Evolutionary conservation across 768 basidiomycete species (phyloP).

Genomic region (Leccinum truebloodii): DNA sequence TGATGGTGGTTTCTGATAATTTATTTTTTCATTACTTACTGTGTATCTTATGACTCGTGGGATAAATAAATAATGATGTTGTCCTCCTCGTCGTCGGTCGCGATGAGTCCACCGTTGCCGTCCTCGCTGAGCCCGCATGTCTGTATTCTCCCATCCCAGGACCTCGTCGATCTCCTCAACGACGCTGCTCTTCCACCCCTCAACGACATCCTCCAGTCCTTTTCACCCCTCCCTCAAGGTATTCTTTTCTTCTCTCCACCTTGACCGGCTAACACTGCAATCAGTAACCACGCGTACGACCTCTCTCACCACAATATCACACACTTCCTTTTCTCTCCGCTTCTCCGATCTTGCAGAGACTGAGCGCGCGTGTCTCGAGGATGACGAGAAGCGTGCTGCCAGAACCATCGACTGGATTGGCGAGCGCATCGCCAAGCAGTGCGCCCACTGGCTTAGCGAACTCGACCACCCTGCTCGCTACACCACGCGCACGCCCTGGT

Average conservation of each 20-base stretch:
- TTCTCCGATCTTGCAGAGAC: slow-evolving; percentile 77
- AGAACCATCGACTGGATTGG: slow-evolving; percentile 88
- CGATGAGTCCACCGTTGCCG: slow-evolving; percentile 59
- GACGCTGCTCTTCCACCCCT: slow-evolving; percentile 65
- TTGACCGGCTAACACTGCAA: slow-evolving; percentile 6
- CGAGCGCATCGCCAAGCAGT: slow-evolving; percentile 62
- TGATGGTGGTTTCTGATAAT: slow-evolving; percentile 38
- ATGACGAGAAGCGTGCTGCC: slow-evolving; percentile 75
- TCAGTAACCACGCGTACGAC: slow-evolving; percentile 84
- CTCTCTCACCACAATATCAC: slow-evolving; percentile 65
- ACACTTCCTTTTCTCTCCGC: slow-evolving; percentile 70
- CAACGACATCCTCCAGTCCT: slow-evolving; percentile 77
- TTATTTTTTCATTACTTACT: slow-evolving; percentile 1
- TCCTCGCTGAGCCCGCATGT: slow-evolving; percentile 81
- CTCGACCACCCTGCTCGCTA: slow-evolving; percentile 50
- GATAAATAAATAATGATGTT: slow-evolving; percentile 1
- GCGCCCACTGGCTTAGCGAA: slow-evolving; percentile 71
- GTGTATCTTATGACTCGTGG: slow-evolving; percentile 3
- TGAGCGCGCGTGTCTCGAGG: slow-evolving; percentile 73
- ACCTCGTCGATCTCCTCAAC: slow-evolving; percentile 62
- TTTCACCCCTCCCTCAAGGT: slow-evolving; percentile 84
- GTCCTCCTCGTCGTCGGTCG: neutral
- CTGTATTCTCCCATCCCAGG: slow-evolving; percentile 69
- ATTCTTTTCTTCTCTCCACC: slow-evolving; percentile 17
- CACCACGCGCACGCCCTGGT: slow-evolving; percentile 68